Conservation (phyloP, 495 filamentous ascomycete genomes). For the Podospora bellae-mahoneyi region DNA sequence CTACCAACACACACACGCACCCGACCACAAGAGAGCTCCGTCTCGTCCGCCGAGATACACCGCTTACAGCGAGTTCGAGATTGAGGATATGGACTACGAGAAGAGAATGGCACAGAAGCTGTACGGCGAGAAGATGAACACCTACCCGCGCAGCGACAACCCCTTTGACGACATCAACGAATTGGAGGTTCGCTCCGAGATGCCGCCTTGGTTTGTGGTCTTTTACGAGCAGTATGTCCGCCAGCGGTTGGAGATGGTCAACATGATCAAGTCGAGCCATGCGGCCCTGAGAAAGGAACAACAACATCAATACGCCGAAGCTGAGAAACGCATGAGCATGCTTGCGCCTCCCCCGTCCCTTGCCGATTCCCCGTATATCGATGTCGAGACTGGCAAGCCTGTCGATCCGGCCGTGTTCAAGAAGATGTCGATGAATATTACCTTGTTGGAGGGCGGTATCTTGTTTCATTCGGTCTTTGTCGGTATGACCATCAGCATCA, state of each 20-base stretch:
- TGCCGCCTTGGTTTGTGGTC: constrained; percentile 54
- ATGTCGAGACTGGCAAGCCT: constrained; percentile 40
- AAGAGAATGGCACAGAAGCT: constrained; percentile 41
- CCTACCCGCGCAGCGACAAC: constrained; percentile 15
- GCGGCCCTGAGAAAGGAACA: not conserved
- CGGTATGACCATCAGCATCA: constrained; percentile 65
- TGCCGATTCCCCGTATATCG: constrained; percentile 33
- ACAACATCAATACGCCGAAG: constrained; percentile 9
- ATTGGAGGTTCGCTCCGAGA: constrained; percentile 40
- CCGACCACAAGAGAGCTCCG: constrained; percentile 10
- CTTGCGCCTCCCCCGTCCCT: constrained; percentile 11
- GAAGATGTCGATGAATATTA: constrained; percentile 52
- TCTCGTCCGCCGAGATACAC: constrained; percentile 31
- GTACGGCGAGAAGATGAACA: constrained; percentile 33
- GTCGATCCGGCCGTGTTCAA: constrained; percentile 46
- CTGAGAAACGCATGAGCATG: constrained; percentile 29
- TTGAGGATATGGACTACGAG: constrained; percentile 37
- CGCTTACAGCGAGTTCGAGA: constrained; percentile 31
- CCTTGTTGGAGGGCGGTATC: constrained; percentile 54
- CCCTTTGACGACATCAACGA: constrained; percentile 30
- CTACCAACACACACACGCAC: not conserved
- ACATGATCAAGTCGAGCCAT: constrained; percentile 38
- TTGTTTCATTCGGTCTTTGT: constrained; percentile 63
- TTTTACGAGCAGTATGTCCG: constrained; percentile 55
- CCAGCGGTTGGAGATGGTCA: constrained; percentile 49